Evolutionary conservation across 768 basidiomycete genomes (phyloP).

Genomic region (Suillus ampliporus): DNA sequence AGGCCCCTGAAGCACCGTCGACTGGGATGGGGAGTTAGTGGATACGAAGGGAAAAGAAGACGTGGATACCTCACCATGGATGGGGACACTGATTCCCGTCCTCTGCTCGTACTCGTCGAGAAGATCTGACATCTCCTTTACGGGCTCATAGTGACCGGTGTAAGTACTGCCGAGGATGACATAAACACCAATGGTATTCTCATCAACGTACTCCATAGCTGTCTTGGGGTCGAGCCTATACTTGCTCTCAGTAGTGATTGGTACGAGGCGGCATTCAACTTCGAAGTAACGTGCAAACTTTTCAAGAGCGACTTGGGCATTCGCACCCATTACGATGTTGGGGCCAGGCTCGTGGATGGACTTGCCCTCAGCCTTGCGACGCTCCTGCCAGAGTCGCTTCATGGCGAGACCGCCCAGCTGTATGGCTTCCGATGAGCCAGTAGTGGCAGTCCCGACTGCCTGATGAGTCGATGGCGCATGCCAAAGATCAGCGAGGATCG

Average conservation of each 20-base stretch:
- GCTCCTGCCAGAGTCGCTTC: conserved; percentile 74
- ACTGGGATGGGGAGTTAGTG: conserved; percentile 34
- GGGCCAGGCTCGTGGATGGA: conserved; percentile 70
- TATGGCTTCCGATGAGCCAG: conserved; percentile 74
- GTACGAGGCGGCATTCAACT: conserved; percentile 68
- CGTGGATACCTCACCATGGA: conserved; percentile 41
- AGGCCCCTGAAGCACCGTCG: conserved; percentile 66
- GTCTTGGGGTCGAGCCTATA: conserved; percentile 78
- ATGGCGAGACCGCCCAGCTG: conserved; percentile 75
- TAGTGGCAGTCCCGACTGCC: conserved; percentile 73
- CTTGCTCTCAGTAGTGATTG: conserved; percentile 67
- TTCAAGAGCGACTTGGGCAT: conserved; percentile 73
- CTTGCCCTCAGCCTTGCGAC: conserved; percentile 68
- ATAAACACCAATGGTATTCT: conserved; percentile 75
- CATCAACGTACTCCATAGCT: conserved; percentile 69
- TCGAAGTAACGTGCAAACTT: conserved; percentile 75
- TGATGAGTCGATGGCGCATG: conserved; percentile 58
- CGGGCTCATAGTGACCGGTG: conserved; percentile 74
- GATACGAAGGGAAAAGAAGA: conserved; percentile 26
- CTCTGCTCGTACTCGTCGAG: conserved; percentile 60
- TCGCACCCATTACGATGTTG: conserved; percentile 68
- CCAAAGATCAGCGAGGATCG: conserved; percentile 72
- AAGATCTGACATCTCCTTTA: conserved; percentile 82
- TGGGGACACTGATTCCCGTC: conserved; percentile 50
- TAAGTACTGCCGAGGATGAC: conserved; percentile 63